Evolutionary conservation across 2,329 filamentous ascomycete genomes (phyloP), one percentile per base, ranked within the genome.

Genomic region (Botrytis squamosa): DNA sequence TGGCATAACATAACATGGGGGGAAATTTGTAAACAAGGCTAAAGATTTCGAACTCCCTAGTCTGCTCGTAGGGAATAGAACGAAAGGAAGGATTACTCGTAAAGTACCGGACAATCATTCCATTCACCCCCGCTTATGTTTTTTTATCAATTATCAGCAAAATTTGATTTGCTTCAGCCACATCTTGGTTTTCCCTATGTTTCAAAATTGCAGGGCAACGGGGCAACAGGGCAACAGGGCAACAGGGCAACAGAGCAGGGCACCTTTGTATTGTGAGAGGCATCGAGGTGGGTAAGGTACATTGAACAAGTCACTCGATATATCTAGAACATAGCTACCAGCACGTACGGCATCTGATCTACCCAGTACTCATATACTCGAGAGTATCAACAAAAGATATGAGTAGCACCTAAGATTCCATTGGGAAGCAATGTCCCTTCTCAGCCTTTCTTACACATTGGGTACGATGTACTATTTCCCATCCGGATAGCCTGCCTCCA

Each of bases 41-140:
- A 65, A 33, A 65, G 40, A 63, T 29, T 33, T 64, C 62, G 62
- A n/a, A 29, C 62, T 64, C 49, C 36, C 62, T 64, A n/a, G 60
- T 63, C 14, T n/a, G 14, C 36, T 25, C 16, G 49, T 55, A 55
- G 49, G 49, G 49, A n/a, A 55, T 14, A n/a, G 49, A 55, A n/a
- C 14, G 25, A 55, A 29, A n/a, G 38, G 36, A 63, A 63, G 40
- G 62, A 40, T 64, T 44, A 63, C 29, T 29, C 29, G 29, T 29
- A 29, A 29, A 64, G 38, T 29, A 64, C 38, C 60, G 38, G 60
- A 29, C 38, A 64, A 40, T 64, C 38, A 64, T 29, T 64, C 60
- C 2, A 29, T 42, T 40, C 22, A n/a, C 36, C 38, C 62, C 62
- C 38, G 62, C 62, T n/a, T 29, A 38, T 38, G 8, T 10, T 12